These are phyloP conservation scores for Sarocladium oryzae DNA, from an alignment of 2,329 filamentous ascomycete species.

Conservation along the genomic window DNA sequence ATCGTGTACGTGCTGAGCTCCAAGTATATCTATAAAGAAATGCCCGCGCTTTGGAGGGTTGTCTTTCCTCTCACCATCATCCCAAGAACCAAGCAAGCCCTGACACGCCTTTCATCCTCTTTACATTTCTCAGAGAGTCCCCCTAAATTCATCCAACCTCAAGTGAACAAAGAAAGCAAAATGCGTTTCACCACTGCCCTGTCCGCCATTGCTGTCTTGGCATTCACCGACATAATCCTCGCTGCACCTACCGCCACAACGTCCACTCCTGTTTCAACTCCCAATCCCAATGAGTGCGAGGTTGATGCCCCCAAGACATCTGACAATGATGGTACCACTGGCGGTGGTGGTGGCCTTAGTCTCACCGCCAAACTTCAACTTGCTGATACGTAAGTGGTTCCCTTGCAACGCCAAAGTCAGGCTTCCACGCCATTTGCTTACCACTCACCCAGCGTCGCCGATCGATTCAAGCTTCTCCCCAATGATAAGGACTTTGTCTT, in stretches of 20 bases:
- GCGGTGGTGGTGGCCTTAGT: slow-evolving; percentile 13
- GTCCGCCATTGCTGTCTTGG: slow-evolving; percentile 31
- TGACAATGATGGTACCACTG: slow-evolving; percentile 13
- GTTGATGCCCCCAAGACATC: neutral
- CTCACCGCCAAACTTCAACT: slow-evolving; percentile 32
- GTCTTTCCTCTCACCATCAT: neutral
- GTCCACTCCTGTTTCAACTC: slow-evolving; percentile 9
- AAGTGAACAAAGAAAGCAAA: slow-evolving; percentile 14
- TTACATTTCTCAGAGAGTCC: no score
- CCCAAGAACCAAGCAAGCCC: neutral
- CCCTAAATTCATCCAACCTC: no score
- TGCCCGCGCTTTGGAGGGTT: neutral
- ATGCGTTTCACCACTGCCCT: slow-evolving; percentile 30
- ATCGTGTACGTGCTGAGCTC: neutral
- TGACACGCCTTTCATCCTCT: no score
- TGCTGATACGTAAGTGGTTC: slow-evolving; percentile 32
- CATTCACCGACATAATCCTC: slow-evolving; percentile 27
- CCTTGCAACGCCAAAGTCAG: no score
- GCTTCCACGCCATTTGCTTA: no score
- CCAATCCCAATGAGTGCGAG: neutral
- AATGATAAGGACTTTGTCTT: slow-evolving; percentile 41
- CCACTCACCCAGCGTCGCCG: slow-evolving; percentile 27
- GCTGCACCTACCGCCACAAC: slow-evolving; percentile 14
- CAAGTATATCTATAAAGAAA: slow-evolving; percentile 2
- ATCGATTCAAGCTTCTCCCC: slow-evolving; percentile 36